A percentile compares a stretch with the other conserved stretches of the same genome.
These are phyloP conservation scores for Colletotrichum tropicale DNA, from an alignment of 2,329 filamentous ascomycete genomes.

Conservation along the genomic window DNA sequence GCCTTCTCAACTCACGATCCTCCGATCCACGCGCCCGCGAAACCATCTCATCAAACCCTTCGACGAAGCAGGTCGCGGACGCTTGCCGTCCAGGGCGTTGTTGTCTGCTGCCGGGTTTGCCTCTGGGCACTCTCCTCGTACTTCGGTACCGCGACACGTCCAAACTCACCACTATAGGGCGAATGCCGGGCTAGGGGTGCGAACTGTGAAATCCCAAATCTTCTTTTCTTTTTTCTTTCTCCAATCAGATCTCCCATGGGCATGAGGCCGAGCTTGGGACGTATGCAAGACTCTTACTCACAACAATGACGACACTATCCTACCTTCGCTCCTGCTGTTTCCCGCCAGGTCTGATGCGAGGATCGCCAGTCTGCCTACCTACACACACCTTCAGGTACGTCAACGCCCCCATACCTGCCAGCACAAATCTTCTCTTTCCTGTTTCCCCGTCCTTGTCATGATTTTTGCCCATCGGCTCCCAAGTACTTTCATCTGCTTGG, in stretches of 20 bases:
- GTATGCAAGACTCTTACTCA: neutral
- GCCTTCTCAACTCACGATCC: neutral
- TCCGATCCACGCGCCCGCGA: neutral
- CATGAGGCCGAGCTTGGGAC: neutral
- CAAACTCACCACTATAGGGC: neutral
- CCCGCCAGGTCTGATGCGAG: neutral
- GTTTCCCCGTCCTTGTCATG: neutral
- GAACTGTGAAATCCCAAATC: neutral
- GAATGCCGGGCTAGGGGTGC: neutral
- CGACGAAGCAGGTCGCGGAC: neutral
- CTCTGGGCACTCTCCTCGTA: neutral
- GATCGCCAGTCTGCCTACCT: neutral
- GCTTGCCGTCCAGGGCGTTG: neutral
- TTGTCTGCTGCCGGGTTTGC: neutral
- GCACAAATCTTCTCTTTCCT: rapidly evolving
- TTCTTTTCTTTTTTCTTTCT: neutral
- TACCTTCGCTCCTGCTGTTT: neutral
- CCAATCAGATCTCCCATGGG: neutral
- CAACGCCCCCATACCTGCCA: rapidly evolving
- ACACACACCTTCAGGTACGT: neutral
- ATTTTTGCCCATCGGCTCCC: rapidly evolving
- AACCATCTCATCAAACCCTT: neutral
- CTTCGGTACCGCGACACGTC: neutral
- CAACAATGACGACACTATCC: neutral
- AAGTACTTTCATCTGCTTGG: neutral